These are phyloP conservation scores for Pseudogymnoascus sp. DNA, from an alignment of 2,329 filamentous ascomycete species.

Conservation along the genomic window DNA sequence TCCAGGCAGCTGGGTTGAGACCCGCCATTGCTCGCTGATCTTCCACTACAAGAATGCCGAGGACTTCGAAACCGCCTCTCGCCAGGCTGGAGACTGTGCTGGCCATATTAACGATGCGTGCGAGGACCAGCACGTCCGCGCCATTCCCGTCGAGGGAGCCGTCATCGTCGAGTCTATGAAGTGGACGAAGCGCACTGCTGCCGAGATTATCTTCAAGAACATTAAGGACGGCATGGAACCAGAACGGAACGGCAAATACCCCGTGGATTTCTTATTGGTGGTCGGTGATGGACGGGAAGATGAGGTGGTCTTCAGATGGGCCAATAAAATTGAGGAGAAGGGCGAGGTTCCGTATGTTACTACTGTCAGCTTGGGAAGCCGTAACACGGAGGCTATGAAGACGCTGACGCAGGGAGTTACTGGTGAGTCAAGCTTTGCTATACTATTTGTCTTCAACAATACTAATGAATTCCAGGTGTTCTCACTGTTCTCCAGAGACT, in stretches of 20 bases:
- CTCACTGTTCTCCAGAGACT: constrained; percentile 46
- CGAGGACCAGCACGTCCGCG: constrained; percentile 73
- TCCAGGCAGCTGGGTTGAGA: constrained; percentile 79
- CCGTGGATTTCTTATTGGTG: constrained; percentile 79
- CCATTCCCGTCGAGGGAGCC: constrained; percentile 69
- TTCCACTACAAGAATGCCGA: constrained; percentile 84
- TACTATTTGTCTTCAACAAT: background rate
- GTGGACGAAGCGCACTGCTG: constrained; percentile 82
- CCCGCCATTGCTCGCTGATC: constrained; percentile 82
- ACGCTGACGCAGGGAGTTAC: constrained; percentile 88
- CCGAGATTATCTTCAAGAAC: constrained; percentile 61
- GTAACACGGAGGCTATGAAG: constrained; percentile 79
- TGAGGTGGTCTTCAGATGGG: constrained; percentile 91
- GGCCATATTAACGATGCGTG: constrained; percentile 95
- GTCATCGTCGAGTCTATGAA: constrained; percentile 79
- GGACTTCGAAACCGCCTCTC: constrained; percentile 64
- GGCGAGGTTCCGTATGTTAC: constrained; percentile 60
- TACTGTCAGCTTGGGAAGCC: constrained; percentile 77
- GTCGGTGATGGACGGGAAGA: constrained; percentile 89
- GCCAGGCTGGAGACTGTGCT: constrained; percentile 81
- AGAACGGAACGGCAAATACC: constrained; percentile 26
- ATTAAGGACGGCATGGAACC: constrained; percentile 36
- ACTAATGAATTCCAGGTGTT: constrained; percentile 32
- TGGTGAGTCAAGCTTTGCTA: constrained; percentile 48
- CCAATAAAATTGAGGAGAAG: constrained; percentile 61